Base-by-base conservation (phyloP, 208 protist genomes). In the Acanthamoeba triangularis region DNA sequence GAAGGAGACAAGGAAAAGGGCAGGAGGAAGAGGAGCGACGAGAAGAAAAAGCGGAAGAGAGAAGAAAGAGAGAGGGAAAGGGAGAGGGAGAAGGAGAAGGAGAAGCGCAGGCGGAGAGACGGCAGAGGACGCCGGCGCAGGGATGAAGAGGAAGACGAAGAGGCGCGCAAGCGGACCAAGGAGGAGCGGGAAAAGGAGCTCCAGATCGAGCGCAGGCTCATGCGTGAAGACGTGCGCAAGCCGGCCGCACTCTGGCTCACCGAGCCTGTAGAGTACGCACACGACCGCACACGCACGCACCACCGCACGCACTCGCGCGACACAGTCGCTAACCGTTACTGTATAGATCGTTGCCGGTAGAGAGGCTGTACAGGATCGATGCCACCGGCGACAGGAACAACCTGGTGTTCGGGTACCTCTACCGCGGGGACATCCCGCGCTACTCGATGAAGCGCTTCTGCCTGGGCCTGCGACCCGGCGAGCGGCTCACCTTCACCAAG, bases 141-240 rank as follows among this genome's bases (percentile, higher is more conserved):
- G 23, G 41, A 69, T 4, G 59, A 91, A 33, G n/a, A 91, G 25
- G 84, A 65, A 6, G 84, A 91, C 3, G 56, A 91, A 52, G 23
- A 69, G 8, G 16, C 33, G n/a, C 56, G 59, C 7, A 91, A 91
- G 84, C 6, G 37, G 84, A 91, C 49, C 0, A 28, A 41, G n/a
- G 59, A 91, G 84, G 84, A 91, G 23, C 49, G 84, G 8, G 84
- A 91, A 35, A 91, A 91, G 56, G 84, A 91, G 33, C 59, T 91
- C 18, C 47, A 52, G 49, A 72, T 91, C 20, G 84, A 91, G 25
- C 49, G 84, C 28, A 63, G 30, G 84, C 56, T 91, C 47, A 30
- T 49, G 49, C 28, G 41, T 0, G 52, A 91, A 30, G 84, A 91
- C 37, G 20, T 69, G 18, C 84, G 84, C 1, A 91, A 69, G 59